These are phyloP conservation scores for Backusella sp. DNA, from an alignment of 192 early-diverging fungal species.

Conservation along the genomic window DNA sequence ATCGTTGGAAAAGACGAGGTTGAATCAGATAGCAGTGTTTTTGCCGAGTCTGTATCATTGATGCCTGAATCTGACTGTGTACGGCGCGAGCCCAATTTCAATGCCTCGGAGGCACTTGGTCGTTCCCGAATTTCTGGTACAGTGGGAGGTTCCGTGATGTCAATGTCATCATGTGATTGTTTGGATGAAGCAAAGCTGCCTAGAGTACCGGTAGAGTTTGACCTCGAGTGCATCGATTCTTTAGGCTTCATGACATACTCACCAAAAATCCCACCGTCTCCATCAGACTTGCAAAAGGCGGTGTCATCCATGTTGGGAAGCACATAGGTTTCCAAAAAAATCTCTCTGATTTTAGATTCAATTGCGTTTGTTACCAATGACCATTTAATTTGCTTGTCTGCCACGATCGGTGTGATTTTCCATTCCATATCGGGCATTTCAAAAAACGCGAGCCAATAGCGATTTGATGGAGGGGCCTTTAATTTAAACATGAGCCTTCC, in stretches of 20 bases:
- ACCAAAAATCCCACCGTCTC: constrained; percentile 54
- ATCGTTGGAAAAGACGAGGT: too few species aligned
- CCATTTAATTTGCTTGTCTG: constrained; percentile 77
- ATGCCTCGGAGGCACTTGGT: not conserved
- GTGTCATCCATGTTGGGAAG: constrained; percentile 91
- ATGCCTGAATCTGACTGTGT: not conserved
- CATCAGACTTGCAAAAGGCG: constrained; percentile 70
- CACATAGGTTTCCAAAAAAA: constrained; percentile 76
- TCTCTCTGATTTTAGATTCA: constrained; percentile 79
- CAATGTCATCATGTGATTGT: not conserved
- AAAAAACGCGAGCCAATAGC: constrained; percentile 88
- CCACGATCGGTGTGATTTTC: constrained; percentile 76
- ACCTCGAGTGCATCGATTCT: not conserved
- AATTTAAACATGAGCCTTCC: constrained; percentile 80
- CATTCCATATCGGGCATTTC: constrained; percentile 76
- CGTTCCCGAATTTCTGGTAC: not conserved
- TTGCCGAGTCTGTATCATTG: not conserved
- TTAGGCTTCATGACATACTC: not conserved
- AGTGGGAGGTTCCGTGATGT: not conserved
- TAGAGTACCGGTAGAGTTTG: not conserved
- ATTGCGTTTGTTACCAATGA: constrained; percentile 78
- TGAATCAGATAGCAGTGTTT: not conserved
- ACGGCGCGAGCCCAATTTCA: not conserved
- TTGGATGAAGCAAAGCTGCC: not conserved
- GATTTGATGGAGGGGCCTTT: constrained; percentile 80